These are phyloP conservation scores for Metrosideros polymorpha DNA, from an alignment of 441 rosid genomes.

Conservation along the genomic window DNA sequence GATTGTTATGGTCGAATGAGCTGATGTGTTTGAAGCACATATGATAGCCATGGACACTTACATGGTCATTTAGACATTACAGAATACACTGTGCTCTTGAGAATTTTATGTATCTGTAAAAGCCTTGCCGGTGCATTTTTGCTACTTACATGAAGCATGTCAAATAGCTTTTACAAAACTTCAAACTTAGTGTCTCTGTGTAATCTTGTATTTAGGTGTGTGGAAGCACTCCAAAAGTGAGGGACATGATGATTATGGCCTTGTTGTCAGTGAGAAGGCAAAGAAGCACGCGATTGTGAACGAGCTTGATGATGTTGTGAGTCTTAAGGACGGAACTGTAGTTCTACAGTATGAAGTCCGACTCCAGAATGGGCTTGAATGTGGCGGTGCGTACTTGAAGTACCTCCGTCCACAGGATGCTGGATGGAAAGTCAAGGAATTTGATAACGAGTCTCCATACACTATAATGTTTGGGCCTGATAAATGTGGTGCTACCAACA, in stretches of 20 bases:
- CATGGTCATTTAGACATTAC: not conserved
- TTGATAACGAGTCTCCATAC: conserved; percentile 16
- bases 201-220: conserved; percentile 8
- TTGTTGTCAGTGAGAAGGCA: conserved; percentile 23
- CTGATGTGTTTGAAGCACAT: not conserved
- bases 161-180: not conserved
- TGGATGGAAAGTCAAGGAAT: conserved; percentile 15
- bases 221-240: conserved; percentile 26
- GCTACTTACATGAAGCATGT: not conserved
- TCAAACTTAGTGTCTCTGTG: not conserved
- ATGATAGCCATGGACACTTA: not conserved
- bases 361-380: conserved; percentile 19
- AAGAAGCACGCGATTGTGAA: conserved; percentile 17
- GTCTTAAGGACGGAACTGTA: conserved; percentile 8
- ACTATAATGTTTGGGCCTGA: conserved; percentile 29
- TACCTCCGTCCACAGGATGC: conserved; percentile 20
- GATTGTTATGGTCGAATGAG: not conserved
- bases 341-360: conserved; percentile 24
- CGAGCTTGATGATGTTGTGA: conserved; percentile 10
- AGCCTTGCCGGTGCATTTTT: not conserved
- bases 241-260: conserved; percentile 30
- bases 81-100: not conserved
- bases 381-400: conserved; percentile 30
- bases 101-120: not conserved
- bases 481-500: conserved; percentile 20